Conservation (phyloP, 176 grass and related monocot genomes). For the Rhynchospora breviuscula region DNA sequence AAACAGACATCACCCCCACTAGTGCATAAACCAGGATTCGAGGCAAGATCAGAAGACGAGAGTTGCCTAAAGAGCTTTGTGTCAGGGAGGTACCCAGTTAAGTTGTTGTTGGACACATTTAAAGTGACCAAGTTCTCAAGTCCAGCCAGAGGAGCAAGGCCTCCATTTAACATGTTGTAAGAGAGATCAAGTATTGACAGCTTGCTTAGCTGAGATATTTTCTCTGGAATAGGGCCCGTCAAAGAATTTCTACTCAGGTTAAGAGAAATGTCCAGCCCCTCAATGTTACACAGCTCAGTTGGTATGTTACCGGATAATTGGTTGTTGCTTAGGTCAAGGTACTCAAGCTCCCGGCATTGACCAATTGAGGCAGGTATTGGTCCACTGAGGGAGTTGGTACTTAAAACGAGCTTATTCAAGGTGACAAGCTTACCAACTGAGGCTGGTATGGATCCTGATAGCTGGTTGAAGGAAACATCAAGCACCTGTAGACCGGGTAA, state of each 20-base stretch:
- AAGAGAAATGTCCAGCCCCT: conserved; percentile 69
- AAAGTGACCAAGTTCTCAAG: conserved; percentile 82
- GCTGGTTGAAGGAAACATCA: conserved; percentile 58
- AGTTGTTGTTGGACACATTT: conserved; percentile 93
- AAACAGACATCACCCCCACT: conserved; percentile 88
- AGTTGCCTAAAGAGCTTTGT: conserved; percentile 95
- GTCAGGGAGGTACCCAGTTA: conserved; percentile 86
- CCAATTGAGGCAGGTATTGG: conserved; percentile 59
- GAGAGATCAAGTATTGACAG: conserved; percentile 78
- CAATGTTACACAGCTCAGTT: conserved; percentile 49
- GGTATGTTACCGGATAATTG: conserved; percentile 54
- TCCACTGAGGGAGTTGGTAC: conserved; percentile 55
- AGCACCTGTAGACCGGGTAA: conserved; percentile 60
- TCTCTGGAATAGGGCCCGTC: conserved; percentile 44
- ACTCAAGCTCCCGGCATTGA: conserved; percentile 52
- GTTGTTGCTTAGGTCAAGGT: conserved; percentile 80
- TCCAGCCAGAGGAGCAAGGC: conserved; percentile 49
- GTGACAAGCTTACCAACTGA: conserved; percentile 34
- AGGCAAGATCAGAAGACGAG: conserved; percentile 52
- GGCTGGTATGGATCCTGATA: conserved; percentile 42
- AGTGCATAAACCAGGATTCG: conserved; percentile 76
- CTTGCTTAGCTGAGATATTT: conserved; percentile 58
- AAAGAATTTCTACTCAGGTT: conserved; percentile 76
- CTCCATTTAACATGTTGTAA: conserved; percentile 58
- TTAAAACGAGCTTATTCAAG: conserved; percentile 56